These are phyloP conservation scores for Rhizopogon vinicolor DNA, from an alignment of 768 basidiomycete genomes.

Conservation along the genomic window DNA sequence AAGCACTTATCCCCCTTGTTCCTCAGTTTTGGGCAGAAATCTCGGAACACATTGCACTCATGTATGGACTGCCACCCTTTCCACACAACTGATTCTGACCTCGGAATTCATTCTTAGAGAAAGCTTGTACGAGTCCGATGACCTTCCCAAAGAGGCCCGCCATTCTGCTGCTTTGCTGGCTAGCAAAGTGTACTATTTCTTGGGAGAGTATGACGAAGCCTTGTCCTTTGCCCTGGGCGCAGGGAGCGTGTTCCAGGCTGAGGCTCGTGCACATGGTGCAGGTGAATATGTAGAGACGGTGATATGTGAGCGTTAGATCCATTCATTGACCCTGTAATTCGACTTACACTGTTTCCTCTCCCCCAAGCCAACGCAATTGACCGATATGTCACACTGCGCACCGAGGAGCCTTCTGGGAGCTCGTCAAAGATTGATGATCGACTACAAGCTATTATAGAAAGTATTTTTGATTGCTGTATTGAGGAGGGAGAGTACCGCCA, in stretches of 20 bases:
- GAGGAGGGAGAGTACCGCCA: conserved; percentile 89
- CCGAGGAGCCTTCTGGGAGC: conserved; percentile 43
- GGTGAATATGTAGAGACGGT: conserved; percentile 94
- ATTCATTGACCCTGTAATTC: neutral
- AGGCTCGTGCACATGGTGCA: conserved; percentile 55
- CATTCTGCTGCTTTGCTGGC: conserved; percentile 86
- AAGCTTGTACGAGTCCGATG: conserved; percentile 79
- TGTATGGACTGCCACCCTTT: conserved; percentile 49
- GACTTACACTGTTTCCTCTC: neutral
- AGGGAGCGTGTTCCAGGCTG: conserved; percentile 78
- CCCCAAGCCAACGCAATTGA: conserved; percentile 89
- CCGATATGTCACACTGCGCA: conserved; percentile 74
- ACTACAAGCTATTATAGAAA: conserved; percentile 81
- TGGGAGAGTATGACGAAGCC: conserved; percentile 94
- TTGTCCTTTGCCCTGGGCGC: conserved; percentile 93
- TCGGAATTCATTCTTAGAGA: conserved; percentile 52
- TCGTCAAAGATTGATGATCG: conserved; percentile 71
- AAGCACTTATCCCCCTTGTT: conserved; percentile 75
- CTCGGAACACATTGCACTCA: conserved; percentile 85
- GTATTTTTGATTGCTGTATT: conserved; percentile 82
- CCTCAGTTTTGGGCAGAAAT: conserved; percentile 99
- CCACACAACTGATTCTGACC: conserved; percentile 7
- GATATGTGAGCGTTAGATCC: conserved; percentile 60
- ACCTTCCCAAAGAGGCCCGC: conserved; percentile 68
- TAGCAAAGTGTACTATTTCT: conserved; percentile 98